Base-by-base conservation (phyloP, 1,139 yeast genomes). In the Candida sanyaensis region DNA sequence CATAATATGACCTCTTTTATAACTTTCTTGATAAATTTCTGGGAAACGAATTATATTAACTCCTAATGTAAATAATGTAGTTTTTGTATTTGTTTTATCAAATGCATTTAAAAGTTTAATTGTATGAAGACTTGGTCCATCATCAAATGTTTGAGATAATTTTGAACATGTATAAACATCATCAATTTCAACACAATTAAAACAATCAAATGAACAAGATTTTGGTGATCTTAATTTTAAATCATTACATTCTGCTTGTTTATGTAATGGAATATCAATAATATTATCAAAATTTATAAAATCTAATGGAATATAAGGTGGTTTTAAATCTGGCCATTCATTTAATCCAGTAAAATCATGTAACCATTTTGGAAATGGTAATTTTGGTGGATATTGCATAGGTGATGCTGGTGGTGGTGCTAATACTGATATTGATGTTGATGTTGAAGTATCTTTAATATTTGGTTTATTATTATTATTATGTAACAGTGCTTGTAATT, bases 71-170 rank as follows among this genome's bases (percentile, higher is more conserved):
- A 92, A 92, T 60, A 92, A 91, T 0, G 97, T 91, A 0, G 90
- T 69, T 49, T 77, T 80, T 1, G 67, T 56, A 1, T 43, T 30
- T 23, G 34, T 31, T n/a, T 39, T 12, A 6, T 72, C 65, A 51
- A 91, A 66, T 29, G 73, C 69, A 6, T 75, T 69, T 27, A 91
- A 63, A 40, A 92, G 71, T 49, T 75, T 75, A 3, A 78, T 68
- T 0, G 97, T 91, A 23, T 81, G 77, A 0, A 82, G 82, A 0
- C 93, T 80, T 1, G 99, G 99, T 0, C 99, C 98, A 64, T 93
- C 98, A 64, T 92, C 99, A 67, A 92, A 92, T 0, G 96, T 86
- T 66, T 92, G 98, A 0, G 92, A 83, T 42, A 92, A 67, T 50
- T 70, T 71, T 1, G 86, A 81, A 63, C 97, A 91, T 1, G 93